Percentiles rank a stretch among this genome's conserved stretches.
Evolutionary conservation across 106 monocot genomes (phyloP).

Genomic region (Hemerocallis citrina): DNA sequence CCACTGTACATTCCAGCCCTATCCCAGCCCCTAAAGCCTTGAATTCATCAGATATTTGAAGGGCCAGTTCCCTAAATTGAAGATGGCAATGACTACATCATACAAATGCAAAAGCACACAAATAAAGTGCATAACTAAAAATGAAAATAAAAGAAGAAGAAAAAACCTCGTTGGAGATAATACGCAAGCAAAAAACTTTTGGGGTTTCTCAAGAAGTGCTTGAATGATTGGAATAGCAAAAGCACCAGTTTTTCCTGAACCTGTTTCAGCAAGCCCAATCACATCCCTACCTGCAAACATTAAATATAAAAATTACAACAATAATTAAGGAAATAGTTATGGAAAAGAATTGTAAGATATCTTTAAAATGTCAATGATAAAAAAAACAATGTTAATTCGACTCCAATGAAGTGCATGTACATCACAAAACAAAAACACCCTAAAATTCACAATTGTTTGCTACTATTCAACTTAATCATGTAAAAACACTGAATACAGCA

Average conservation of each 20-base stretch:
- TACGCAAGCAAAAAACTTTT: slow-evolving; percentile 82
- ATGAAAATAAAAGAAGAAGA: no score
- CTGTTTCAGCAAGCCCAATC: slow-evolving; percentile 90
- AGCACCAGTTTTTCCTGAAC: slow-evolving; percentile 94
- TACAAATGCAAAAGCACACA: neutral
- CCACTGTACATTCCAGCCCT: slow-evolving; percentile 62
- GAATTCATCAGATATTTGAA: slow-evolving; percentile 87
- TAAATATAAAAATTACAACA: neutral
- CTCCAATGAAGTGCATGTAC: no score
- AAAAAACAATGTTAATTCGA: no score
- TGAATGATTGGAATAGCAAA: slow-evolving; percentile 96
- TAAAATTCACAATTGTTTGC: no score
- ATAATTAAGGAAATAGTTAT: no score
- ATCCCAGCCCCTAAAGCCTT: slow-evolving; percentile 82
- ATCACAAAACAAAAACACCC: no score
- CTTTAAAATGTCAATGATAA: no score
- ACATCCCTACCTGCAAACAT: slow-evolving; percentile 62
- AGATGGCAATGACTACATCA: neutral
- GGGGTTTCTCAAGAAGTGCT: slow-evolving; percentile 57
- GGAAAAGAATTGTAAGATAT: no score
- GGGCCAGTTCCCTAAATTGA: slow-evolving; percentile 70
- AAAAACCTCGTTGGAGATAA: slow-evolving; percentile 83
- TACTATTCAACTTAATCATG: no score
- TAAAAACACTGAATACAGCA: no score
- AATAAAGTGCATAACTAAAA: neutral